These are phyloP conservation scores for Cicer pinnatifidum DNA, from an alignment of 306 rosid species.

Conservation along the genomic window DNA sequence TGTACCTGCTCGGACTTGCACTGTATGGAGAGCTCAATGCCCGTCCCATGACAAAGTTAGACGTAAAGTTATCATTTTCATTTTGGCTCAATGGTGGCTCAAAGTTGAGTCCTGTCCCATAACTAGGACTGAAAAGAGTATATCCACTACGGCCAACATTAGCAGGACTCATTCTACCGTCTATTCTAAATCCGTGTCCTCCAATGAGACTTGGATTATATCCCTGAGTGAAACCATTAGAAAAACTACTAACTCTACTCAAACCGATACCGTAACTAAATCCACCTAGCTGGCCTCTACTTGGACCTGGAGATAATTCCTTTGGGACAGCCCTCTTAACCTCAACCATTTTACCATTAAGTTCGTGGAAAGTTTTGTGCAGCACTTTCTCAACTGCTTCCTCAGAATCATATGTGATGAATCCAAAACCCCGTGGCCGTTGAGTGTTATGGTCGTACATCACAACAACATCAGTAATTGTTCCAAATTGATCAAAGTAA, in stretches of 20 bases:
- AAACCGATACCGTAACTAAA: conserved; percentile 45
- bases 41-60: conserved; percentile 48
- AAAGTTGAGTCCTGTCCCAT: conserved; percentile 56
- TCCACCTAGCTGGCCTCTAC: conserved; percentile 60
- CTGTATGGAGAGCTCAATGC: conserved; percentile 45
- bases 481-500: conserved; percentile 64
- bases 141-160: conserved; percentile 55
- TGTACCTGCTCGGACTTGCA: conserved; percentile 58
- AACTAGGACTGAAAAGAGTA: conserved; percentile 54
- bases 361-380: conserved; percentile 59
- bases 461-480: conserved; percentile 64
- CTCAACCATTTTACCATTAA: conserved; percentile 64
- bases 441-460: conserved; percentile 68
- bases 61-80: conserved; percentile 49
- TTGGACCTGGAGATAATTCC: conserved; percentile 57
- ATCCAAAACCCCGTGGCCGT: conserved; percentile 65
- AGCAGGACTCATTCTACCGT: conserved; percentile 55
- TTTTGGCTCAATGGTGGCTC: conserved; percentile 54
- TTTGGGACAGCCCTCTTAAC: conserved; percentile 68
- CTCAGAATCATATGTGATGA: conserved; percentile 63
- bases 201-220: conserved; percentile 55
- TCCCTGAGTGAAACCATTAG: conserved; percentile 58
- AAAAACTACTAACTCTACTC: conserved; percentile 52
- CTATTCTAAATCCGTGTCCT: conserved; percentile 53
- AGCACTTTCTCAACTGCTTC: conserved; percentile 61